phyloP scores from a whole-genome alignment of 768 basidiomycete genomes.

The Lyophyllum atratum region DNA sequence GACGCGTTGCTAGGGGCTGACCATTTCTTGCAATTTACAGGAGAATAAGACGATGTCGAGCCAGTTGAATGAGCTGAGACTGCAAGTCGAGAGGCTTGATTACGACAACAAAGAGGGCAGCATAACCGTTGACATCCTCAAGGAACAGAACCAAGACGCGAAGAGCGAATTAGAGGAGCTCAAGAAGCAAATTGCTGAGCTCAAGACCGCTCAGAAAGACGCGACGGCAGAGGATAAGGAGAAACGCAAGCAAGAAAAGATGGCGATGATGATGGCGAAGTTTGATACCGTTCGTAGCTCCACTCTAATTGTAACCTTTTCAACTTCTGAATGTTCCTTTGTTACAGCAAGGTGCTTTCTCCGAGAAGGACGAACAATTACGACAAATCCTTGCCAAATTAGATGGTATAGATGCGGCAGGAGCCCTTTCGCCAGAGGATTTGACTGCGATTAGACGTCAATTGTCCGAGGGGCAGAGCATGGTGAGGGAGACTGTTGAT shows the following conservation, averaged over 20 bases:
- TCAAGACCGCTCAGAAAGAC: conserved; percentile 82
- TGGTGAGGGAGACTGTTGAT: conserved; percentile 88
- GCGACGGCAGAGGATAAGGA: conserved; percentile 95
- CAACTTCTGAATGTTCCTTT: conserved; percentile 5
- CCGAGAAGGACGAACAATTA: conserved; percentile 94
- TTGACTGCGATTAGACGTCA: conserved; percentile 83
- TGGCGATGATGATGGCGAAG: conserved; percentile 99
- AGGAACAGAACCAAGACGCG: conserved; percentile 90
- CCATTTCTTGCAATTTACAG: conserved; percentile 33
- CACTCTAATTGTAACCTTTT: conserved; percentile 5
- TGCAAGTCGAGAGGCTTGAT: conserved; percentile 89
- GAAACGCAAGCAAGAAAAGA: conserved; percentile 98
- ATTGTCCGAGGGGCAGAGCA: conserved; percentile 83
- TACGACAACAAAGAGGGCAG: conserved; percentile 95
- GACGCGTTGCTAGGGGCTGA: background rate
- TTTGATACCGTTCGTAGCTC: conserved; percentile 80
- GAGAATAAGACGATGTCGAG: conserved; percentile 95
- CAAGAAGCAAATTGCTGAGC: conserved; percentile 72
- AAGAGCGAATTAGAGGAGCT: conserved; percentile 89
- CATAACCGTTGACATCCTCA: conserved; percentile 92
- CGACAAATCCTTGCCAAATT: conserved; percentile 82
- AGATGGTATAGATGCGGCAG: conserved; percentile 74
- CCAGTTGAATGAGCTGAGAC: conserved; percentile 88
- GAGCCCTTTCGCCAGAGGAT: conserved; percentile 72
- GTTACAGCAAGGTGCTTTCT: conserved; percentile 84